Conservation (phyloP, 106 monocot species). For the Vanilla planifolia region DNA sequence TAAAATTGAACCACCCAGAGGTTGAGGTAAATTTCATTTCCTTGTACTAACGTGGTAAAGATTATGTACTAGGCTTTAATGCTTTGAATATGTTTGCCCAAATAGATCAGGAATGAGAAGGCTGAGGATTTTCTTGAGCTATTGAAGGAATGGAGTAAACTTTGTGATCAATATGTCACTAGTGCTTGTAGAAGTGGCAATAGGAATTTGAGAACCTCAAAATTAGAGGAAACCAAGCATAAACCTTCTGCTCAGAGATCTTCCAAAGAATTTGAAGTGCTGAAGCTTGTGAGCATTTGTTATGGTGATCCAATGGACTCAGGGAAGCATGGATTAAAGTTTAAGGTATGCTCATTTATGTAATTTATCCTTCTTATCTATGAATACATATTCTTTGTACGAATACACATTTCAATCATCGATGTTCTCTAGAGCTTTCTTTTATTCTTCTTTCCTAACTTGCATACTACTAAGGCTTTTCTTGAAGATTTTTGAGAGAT, state of each 20-base stretch:
- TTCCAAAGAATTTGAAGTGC: constrained; percentile 71
- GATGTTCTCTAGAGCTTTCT: too few relatives aligned
- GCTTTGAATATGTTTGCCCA: constrained; percentile 14
- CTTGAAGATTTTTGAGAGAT: too few relatives aligned
- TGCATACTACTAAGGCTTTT: too few relatives aligned
- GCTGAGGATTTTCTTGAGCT: constrained; percentile 68
- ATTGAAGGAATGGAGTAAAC: constrained; percentile 72
- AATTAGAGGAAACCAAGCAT: constrained; percentile 11
- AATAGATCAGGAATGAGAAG: constrained; percentile 76
- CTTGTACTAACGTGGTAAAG: background rate
- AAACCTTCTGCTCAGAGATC: constrained; percentile 8
- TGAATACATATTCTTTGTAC: too few relatives aligned
- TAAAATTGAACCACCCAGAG: constrained; percentile 74
- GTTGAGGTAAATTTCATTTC: constrained; percentile 46
- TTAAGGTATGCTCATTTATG: constrained; percentile 69
- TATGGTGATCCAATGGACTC: constrained; percentile 72
- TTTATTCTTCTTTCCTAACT: too few relatives aligned
- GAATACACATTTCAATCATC: too few relatives aligned
- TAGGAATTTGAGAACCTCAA: constrained; percentile 7
- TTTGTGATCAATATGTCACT: constrained; percentile 42
- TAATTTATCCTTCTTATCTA: too few relatives aligned
- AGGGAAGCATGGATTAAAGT: constrained; percentile 64
- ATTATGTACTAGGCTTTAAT: constrained; percentile 1
- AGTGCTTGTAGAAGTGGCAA: constrained; percentile 8
- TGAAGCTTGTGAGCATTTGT: constrained; percentile 64